These are phyloP conservation scores for Phytophthora capsici DNA, from an alignment of 352 stramenopile species.

Conservation along the genomic window DNA sequence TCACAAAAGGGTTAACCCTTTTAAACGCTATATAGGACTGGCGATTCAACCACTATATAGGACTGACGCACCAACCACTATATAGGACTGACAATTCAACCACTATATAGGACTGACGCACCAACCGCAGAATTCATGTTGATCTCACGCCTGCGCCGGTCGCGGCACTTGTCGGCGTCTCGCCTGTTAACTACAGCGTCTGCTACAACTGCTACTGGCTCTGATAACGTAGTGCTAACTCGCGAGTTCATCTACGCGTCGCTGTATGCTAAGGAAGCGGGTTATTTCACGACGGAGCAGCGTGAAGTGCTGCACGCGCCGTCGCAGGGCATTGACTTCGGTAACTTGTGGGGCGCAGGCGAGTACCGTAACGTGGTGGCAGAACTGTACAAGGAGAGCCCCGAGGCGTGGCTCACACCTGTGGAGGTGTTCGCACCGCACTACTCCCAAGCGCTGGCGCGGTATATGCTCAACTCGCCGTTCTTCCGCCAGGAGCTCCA, in stretches of 20 bases:
- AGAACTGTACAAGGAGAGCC: constrained; percentile 69
- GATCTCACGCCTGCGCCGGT: not conserved
- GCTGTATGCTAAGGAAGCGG: constrained; percentile 77
- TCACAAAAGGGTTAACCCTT: no score
- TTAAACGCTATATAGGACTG: no score
- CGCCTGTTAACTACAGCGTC: constrained; percentile 1
- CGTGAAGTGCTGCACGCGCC: constrained; percentile 81
- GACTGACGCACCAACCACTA: no score
- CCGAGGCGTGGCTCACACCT: constrained; percentile 90
- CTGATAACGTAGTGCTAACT: constrained; percentile 51
- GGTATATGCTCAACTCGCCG: constrained; percentile 87
- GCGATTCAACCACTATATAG: no score
- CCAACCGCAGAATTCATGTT: not conserved
- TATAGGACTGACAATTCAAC: no score
- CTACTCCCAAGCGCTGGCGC: constrained; percentile 89
- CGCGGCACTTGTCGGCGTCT: no score
- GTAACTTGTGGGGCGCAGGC: constrained; percentile 72
- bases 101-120: no score
- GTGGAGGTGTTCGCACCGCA: constrained; percentile 90
- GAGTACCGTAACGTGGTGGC: constrained; percentile 76
- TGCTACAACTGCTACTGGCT: not conserved
- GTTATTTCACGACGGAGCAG: constrained; percentile 84
- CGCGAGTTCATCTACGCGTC: constrained; percentile 87
- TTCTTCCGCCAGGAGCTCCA: constrained; percentile 57
- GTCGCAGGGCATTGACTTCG: constrained; percentile 69